Conservation (phyloP, 2,329 filamentous ascomycete genomes). For the Talaromyces sp. region DNA sequence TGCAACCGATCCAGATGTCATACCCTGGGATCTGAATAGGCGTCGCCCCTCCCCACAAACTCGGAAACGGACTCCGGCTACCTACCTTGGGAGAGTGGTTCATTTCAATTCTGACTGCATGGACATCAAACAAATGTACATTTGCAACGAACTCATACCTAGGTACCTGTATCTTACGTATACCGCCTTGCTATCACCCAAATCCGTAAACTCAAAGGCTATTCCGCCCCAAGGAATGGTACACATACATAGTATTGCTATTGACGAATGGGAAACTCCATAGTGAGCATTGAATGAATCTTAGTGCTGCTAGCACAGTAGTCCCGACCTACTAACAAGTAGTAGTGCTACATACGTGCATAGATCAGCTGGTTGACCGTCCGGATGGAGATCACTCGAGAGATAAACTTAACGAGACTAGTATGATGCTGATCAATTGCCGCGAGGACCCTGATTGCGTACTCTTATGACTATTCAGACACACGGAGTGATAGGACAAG, state of each 20-base stretch:
- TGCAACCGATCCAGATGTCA: no score
- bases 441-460: not conserved
- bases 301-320: not conserved
- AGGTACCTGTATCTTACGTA: not conserved
- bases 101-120: not conserved
- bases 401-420: not conserved
- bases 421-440: not conserved
- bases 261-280: not conserved
- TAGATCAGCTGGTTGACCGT: conserved; percentile 1
- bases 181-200: not conserved
- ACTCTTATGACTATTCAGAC: not conserved
- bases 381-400: not conserved
- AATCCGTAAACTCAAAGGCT: not conserved
- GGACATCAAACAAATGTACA: not conserved
- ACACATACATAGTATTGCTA: not conserved
- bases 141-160: not conserved
- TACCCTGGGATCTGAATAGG: not conserved
- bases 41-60: not conserved
- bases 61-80: not conserved
- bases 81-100: not conserved
- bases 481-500: not conserved
- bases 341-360: not conserved
- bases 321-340: not conserved
- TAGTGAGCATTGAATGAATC: not conserved
- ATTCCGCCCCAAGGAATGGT: not conserved